Base-by-base conservation (phyloP, 192 early-diverging fungal genomes). In the Gigaspora rosea region DNA sequence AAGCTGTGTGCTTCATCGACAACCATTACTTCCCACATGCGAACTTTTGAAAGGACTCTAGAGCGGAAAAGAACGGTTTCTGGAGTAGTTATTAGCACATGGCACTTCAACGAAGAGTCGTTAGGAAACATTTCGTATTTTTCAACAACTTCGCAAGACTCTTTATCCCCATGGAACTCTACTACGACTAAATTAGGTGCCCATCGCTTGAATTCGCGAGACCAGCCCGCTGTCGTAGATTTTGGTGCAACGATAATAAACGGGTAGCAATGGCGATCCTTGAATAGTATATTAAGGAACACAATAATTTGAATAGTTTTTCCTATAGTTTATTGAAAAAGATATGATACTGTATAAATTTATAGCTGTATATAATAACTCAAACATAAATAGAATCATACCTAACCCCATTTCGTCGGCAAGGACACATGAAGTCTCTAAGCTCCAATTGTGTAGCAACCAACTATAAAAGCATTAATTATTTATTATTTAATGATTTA, bases 351-450 rank as follows among this genome's bases (percentile, higher is more conserved):
- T 54, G 4, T 56, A 15, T 18, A 18, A 56, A 18, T 15, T 56
- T 66, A 20, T 18, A 35, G 5, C 41, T 64, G 12, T 22, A 46
- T 16, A 41, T n/a, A 36, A 18, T 33, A 41, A 66, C 9, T n/a
- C 41, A 36, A 47, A 66, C 8, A 46, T 66, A n/a, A 16, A 36
- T 36, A 41, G 8, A 65, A 46, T 66, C n/a, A 16, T 66, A 61
- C 89, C 92, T 49, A 93, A 70, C 8, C 92, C 92, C 91, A 93
- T 93, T 67, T 93, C 92, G 80, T 93, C 92, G 16, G 92, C 91
- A 33, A 93, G 73, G 75, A 93, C 89, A 69, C 88, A 90, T 32
- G 88, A 84, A 47, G 82, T 80, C 10, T 82, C 50, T 48, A 87
- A 85, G 56, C 76, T 82, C 85, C 91, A 93, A 73, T 93, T 87